Percentiles rank a stretch among this genome's conserved stretches.
phyloP scores from a whole-genome alignment of 2,329 filamentous ascomycete species.

The Fusarium bulbicola region DNA sequence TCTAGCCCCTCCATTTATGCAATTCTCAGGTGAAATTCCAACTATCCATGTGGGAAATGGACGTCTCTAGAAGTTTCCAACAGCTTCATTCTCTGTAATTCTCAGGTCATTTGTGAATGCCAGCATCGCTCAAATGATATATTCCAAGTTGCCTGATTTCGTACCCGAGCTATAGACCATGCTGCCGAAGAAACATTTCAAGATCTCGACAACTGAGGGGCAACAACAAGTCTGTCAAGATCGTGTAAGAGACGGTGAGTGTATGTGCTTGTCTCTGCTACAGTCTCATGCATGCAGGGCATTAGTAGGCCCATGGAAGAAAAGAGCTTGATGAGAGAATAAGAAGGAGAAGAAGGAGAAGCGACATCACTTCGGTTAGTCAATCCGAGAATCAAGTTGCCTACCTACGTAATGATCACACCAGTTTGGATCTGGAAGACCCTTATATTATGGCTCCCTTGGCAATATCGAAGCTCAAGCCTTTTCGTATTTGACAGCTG shows the following conservation, averaged over 20 bases:
- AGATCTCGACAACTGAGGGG: not conserved
- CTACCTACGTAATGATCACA: not conserved
- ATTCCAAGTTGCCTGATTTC: not conserved
- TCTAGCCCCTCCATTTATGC: slow-evolving; percentile 4
- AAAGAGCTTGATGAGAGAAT: not conserved
- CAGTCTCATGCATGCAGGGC: slow-evolving; percentile 4
- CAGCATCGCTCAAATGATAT: not conserved
- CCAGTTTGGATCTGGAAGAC: not conserved
- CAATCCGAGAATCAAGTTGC: not conserved
- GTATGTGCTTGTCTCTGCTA: not conserved
- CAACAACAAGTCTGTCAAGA: not conserved
- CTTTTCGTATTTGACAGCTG: slow-evolving; percentile 3
- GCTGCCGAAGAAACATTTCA: not conserved
- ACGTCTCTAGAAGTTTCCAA: slow-evolving; percentile 10
- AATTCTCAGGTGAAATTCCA: not conserved
- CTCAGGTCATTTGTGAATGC: not conserved
- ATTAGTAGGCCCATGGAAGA: not conserved
- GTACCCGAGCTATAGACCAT: not conserved
- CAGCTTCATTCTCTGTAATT: not conserved
- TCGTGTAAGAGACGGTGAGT: slow-evolving; percentile 17
- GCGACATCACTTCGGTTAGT: not conserved
- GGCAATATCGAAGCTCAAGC: not conserved
- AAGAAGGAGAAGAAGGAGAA: not conserved
- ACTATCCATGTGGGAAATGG: not conserved
- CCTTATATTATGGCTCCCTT: not conserved